A percentile compares a stretch with the other conserved stretches of the same genome.
These are phyloP conservation scores for Brasenia schreberi DNA, from an alignment of 164 flowering plant genomes.

Conservation along the genomic window DNA sequence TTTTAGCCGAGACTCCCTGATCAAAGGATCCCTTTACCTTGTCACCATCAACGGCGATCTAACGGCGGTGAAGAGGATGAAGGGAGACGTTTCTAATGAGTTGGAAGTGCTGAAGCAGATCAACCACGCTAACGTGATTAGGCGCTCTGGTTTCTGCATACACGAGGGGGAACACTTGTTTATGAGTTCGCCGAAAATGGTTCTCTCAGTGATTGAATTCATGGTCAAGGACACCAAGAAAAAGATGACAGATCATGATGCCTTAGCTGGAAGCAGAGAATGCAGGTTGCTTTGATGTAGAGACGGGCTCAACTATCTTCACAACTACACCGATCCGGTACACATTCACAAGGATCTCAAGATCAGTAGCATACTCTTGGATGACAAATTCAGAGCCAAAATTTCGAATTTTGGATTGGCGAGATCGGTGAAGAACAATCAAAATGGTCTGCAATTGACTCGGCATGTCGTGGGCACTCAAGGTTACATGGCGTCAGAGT, in stretches of 20 bases:
- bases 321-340: slow-evolving; percentile 37
- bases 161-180: slow-evolving; percentile 55
- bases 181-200: slow-evolving; percentile 59
- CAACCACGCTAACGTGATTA: slow-evolving; percentile 44
- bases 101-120: slow-evolving; percentile 41
- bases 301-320: slow-evolving; percentile 60
- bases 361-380: slow-evolving; percentile 46
- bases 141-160: slow-evolving; percentile 53
- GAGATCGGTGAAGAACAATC: slow-evolving; percentile 14
- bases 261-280: slow-evolving; percentile 53
- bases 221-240: not conserved
- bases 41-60: slow-evolving; percentile 41
- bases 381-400: slow-evolving; percentile 37
- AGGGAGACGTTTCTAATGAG: slow-evolving; percentile 49
- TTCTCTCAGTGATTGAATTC: slow-evolving; percentile 41
- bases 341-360: slow-evolving; percentile 58
- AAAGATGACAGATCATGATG: too few relatives aligned
- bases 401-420: slow-evolving; percentile 48
- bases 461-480: slow-evolving; percentile 56
- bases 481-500: slow-evolving; percentile 70
- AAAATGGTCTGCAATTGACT: slow-evolving; percentile 25
- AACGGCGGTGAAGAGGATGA: slow-evolving; percentile 56
- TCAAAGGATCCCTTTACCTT: slow-evolving; percentile 41
- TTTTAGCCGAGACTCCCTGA: slow-evolving; percentile 30
- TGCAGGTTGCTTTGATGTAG: slow-evolving; percentile 50